Evolutionary conservation across 192 early-diverging fungal genomes (phyloP), one percentile per base, ranked within the genome.

Genomic region (Chytriomyces sp.): DNA sequence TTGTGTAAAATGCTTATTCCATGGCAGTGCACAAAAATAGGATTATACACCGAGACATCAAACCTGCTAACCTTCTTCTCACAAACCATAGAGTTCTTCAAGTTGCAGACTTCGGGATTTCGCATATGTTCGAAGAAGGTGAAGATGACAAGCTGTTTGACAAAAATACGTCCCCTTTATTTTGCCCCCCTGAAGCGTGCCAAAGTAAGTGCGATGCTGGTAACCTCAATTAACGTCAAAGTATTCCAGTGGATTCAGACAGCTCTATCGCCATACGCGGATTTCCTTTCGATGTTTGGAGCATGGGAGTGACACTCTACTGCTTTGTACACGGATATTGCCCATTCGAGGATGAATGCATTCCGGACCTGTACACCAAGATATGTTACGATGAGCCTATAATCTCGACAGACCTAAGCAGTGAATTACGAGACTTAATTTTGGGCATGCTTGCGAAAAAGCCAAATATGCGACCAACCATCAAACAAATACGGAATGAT

Each of bases 71-170:
- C 61, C 44, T 89, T 28, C 81, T 89, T 22, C 56, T 84, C 5
- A 81, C 69, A 2, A 64, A 52, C 1, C 53, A 83, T 19, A 37
- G 63, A n/a, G 62, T 77, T 14, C 61, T 89, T 3, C 83, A 85
- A 73, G 85, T 89, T 36, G 75, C 82, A 5, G 88, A 89, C 64
- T 89, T 89, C 75, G 88, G 88, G 4, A 89, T 89, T 34, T 85
- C 86, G 37, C 76, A 78, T 55, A 84, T 87, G 83, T 80, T 87
- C 40, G 74, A 77, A 44, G 85, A 85, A 41, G 77, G 77, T 19
- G 75, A 85, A 17, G 79, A 86, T 28, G 76, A 78, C 36, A 17
- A 40, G 25, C 28, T 82, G 19, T 58, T 77, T 33, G 80, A 86
- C 56, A 80, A 82, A 59, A 89, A 86, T 59, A 77, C 86, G 0